A percentile compares a stretch with the other conserved stretches of the same genome.
Evolutionary conservation across 371 early-diverging fungal species (phyloP).

Genomic region (Syncephalastrum monosporum): DNA sequence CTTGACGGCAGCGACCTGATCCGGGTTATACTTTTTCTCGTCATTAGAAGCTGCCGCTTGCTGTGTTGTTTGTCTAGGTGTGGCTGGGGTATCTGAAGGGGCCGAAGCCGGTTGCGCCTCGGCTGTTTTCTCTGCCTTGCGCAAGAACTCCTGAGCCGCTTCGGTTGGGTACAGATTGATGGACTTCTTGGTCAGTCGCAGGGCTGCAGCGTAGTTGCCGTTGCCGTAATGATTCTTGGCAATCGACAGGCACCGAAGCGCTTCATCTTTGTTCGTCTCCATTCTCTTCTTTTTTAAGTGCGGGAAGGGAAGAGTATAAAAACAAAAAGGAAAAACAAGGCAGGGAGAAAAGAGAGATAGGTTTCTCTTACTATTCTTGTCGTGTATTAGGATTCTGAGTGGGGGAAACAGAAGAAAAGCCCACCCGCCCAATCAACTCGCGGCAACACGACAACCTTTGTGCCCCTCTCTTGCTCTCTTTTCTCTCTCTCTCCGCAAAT

Average conservation of each 20-base stretch:
- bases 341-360: too few relatives aligned
- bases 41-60: constrained; percentile 5
- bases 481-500: too few relatives aligned
- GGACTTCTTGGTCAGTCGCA: constrained; percentile 83
- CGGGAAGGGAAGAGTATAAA: too few relatives aligned
- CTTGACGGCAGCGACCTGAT: constrained; percentile 82
- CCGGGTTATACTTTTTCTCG: constrained; percentile 70
- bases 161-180: constrained; percentile 74
- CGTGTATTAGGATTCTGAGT: too few relatives aligned
- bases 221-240: constrained; percentile 64
- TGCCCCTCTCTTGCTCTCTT: too few relatives aligned
- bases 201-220: constrained; percentile 69
- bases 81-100: constrained; percentile 14
- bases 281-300: constrained; percentile 29
- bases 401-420: too few relatives aligned
- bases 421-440: too few relatives aligned
- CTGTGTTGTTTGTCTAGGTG: constrained; percentile 11
- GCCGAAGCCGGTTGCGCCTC: constrained; percentile 15
- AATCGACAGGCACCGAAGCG: constrained; percentile 73
- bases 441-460: too few relatives aligned
- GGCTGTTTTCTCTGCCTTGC: constrained; percentile 37
- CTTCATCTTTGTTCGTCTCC: constrained; percentile 92
- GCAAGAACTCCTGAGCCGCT: constrained; percentile 61
- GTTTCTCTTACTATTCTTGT: too few relatives aligned
- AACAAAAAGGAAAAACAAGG: too few relatives aligned